Evolutionary conservation across 2,329 filamentous ascomycete species (phyloP), one percentile per base, ranked within the genome.

Genomic region (Exophiala calicioides): DNA sequence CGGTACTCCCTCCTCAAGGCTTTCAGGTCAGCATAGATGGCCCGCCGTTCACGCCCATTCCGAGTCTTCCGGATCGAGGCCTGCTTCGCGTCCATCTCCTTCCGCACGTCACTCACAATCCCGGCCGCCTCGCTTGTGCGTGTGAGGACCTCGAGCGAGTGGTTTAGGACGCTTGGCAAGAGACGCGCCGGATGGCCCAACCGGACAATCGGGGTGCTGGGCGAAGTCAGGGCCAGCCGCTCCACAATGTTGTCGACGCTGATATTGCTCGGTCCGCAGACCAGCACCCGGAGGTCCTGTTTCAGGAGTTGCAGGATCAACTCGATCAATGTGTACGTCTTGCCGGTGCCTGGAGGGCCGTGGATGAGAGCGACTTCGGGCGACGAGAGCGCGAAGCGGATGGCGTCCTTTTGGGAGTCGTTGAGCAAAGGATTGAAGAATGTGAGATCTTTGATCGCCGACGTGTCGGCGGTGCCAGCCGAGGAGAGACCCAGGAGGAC

Each of bases 211-310:
- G 89, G 85, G 1, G 96, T 77, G 61, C 89, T 90, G 0, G 87
- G 82, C 4, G 57, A 53, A 3, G 55, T 47, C 15, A 46, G 23
- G 2, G 90, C 82, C 1, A 97, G 78, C 5, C 93, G 83, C 68
- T 98, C 93, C 6, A 96, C 90, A 47, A 98, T 95, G 63, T 98
- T 98, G 76, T 98, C 93, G 1, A 98, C 93, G 0, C 89, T 93
- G 58, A 98, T 90, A 65, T 98, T 98, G 21, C 89, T 95, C 0
- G 93, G 93, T 0, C 91, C 93, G 61, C 93, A 97, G n/a, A 97
- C 91, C 1, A 97, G 76, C 8, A 97, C 75, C 1, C 90, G 81
- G 43, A 84, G 77, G 24, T 82, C 79, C 18, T 81, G 80, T 62
- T 84, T 84, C 44, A 94, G 74, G 58, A 97, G 73, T 63, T 98